Evolutionary conservation across 805 yeast genomes (phyloP).

Genomic region (Alloascoidea africana): DNA sequence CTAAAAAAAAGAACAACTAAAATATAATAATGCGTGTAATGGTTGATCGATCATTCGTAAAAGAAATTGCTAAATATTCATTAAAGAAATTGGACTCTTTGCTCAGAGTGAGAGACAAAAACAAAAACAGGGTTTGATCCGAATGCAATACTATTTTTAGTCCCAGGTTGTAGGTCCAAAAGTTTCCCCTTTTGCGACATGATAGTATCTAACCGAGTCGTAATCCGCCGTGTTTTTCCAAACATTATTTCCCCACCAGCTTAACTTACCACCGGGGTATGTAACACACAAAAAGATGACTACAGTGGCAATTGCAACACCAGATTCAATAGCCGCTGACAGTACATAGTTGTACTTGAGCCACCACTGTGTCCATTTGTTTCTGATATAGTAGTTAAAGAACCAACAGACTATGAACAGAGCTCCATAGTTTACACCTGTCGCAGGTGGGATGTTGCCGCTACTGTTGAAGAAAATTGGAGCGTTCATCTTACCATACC

Average conservation of each 20-base stretch:
- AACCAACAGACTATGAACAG: constrained; percentile 24
- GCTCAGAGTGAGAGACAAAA: too few relatives aligned
- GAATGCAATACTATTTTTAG: too few relatives aligned
- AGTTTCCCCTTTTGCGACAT: constrained; percentile 24
- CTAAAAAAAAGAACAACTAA: too few relatives aligned
- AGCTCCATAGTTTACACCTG: constrained; percentile 27
- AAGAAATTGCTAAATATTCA: too few relatives aligned
- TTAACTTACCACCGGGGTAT: constrained; percentile 24
- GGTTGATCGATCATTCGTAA: too few relatives aligned
- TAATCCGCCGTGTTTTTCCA: constrained; percentile 23
- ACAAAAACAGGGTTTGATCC: too few relatives aligned
- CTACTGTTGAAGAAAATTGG: constrained; percentile 11
- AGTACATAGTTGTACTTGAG: constrained; percentile 33
- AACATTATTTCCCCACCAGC: constrained; percentile 59
- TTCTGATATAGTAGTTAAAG: constrained; percentile 29
- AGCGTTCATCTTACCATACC: constrained; percentile 8
- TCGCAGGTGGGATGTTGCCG: constrained; percentile 22
- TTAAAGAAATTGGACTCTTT: too few relatives aligned
- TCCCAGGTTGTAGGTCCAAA: constrained; percentile 39
- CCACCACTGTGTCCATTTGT: constrained; percentile 36
- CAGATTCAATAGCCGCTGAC: constrained; percentile 42
- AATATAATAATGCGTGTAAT: too few relatives aligned
- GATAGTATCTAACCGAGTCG: constrained; percentile 17
- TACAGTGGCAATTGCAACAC: constrained; percentile 44
- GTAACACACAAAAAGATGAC: constrained; percentile 38